Percentiles rank a stretch among this genome's conserved stretches.
phyloP scores from a whole-genome alignment of 495 filamentous ascomycete species.

The Aspergillus bertholletiae region DNA sequence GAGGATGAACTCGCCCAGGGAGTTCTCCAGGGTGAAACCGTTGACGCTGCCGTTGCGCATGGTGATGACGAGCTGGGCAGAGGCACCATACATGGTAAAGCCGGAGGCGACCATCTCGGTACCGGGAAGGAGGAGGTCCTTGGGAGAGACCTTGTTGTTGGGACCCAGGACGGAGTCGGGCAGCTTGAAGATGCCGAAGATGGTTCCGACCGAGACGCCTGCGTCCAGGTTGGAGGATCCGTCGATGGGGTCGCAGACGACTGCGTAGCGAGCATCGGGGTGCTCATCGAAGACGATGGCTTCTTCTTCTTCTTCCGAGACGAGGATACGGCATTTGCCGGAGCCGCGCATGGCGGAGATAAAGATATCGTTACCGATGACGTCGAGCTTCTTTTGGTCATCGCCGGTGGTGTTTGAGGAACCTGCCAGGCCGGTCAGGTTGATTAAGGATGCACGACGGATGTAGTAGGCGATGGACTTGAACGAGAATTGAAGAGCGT shows the following conservation, averaged over 20 bases:
- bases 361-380: constrained; percentile 98
- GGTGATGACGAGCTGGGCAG: constrained; percentile 91
- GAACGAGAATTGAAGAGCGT: constrained; percentile 98
- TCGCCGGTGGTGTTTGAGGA: constrained; percentile 94
- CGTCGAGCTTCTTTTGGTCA: constrained; percentile 99
- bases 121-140: constrained; percentile 84
- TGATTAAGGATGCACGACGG: constrained; percentile 93
- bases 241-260: constrained; percentile 97
- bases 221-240: constrained; percentile 97
- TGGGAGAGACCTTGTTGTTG: constrained; percentile 56
- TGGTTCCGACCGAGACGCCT: constrained; percentile 96
- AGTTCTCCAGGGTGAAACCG: constrained; percentile 95
- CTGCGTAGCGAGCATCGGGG: constrained; percentile 81
- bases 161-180: constrained; percentile 62
- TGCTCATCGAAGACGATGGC: constrained; percentile 81
- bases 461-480: constrained; percentile 99
- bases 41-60: constrained; percentile 93
- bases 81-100: constrained; percentile 99
- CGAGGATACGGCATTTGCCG: constrained; percentile 82
- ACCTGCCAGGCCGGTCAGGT: constrained; percentile 90
- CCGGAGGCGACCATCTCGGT: constrained; percentile 89
- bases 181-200: constrained; percentile 92
- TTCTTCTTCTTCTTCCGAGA: constrained; percentile 96
- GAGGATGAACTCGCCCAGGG: constrained; percentile 96
- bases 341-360: constrained; percentile 89